Evolutionary conservation across 106 monocot genomes (phyloP).

Genomic region (Triglochin maritima): DNA sequence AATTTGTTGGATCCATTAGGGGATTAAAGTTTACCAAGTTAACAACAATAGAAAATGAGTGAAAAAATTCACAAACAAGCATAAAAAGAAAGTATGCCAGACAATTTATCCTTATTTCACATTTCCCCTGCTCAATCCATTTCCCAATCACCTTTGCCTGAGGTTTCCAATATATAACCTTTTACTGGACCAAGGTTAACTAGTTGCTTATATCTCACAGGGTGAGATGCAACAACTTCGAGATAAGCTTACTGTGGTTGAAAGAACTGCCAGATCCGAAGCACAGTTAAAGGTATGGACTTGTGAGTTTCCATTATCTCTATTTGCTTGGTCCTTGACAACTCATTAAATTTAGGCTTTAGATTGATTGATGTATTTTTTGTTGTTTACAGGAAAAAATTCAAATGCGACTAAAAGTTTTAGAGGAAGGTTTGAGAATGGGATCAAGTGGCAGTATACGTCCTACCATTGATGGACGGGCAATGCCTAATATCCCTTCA

Average conservation of each 20-base stretch:
- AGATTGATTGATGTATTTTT: background rate
- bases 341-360: background rate
- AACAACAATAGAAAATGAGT: too few species aligned
- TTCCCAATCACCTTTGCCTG: too few species aligned
- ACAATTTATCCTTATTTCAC: too few species aligned
- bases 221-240: conserved; percentile 99
- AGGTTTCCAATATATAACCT: too few species aligned
- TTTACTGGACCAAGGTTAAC: background rate
- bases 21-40: too few species aligned
- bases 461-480: conserved; percentile 28
- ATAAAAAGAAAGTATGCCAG: too few species aligned
- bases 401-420: conserved; percentile 66
- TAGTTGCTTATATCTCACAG: conserved; percentile 19
- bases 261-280: conserved; percentile 74
- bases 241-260: conserved; percentile 82
- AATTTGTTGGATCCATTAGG: too few species aligned
- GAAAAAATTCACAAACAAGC: too few species aligned
- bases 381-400: conserved; percentile 53
- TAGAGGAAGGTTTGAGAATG: conserved; percentile 80
- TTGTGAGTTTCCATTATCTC: background rate
- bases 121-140: too few species aligned
- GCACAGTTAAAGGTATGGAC: conserved; percentile 65
- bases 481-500: conserved; percentile 51
- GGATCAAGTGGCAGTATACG: conserved; percentile 32
- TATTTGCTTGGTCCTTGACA: background rate